Base-by-base conservation (phyloP, 352 stramenopile species). In the Halophytophthora polymorphica region DNA sequence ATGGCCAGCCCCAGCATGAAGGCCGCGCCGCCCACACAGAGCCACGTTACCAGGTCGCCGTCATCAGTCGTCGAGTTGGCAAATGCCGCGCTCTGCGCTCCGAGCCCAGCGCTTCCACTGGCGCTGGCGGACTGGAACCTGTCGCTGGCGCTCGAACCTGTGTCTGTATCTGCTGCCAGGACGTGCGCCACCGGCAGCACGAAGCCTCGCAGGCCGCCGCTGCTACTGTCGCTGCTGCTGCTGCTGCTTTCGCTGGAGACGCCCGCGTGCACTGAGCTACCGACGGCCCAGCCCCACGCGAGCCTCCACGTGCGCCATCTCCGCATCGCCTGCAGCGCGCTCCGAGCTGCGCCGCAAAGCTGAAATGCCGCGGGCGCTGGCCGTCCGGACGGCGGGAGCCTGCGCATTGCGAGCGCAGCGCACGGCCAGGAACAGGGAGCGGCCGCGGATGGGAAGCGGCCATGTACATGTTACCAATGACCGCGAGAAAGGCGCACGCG, bases 241-340 rank as follows among this genome's bases (percentile, higher is more conserved):
- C 25, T 31, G 8, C 12, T 46, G 21, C n/a, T n/a, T n/a, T 46
- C 28, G 23, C 4, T 29, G 23, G 4, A n/a, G 42, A 23, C 25
- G 42, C 12, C 33, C 21, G 42, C 42, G 15, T 39, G 42, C 36
- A 29, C 42, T 21, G 29, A 23, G 41, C 41, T 46, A 1, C 41
- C 22, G 2, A 46, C 31, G 41, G 41, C 41, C 41, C 19, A 35
- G 11, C 4, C 41, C 17, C 40, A 45, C 40, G 28, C 51, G 6
- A 54, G 39, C 22, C 45, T 56, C 35, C 45, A 39, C 36, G 23
- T 39, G 23, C 65, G 46, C 54, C 50, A 62, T 57, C 52, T 38
- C 28, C 29, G 62, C 62, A 71, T 71, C 28, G 19, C 35, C 48
- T 8, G 46, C 18, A 40, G 34, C n/a, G n/a, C n/a, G n/a, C n/a